Base-by-base conservation (phyloP, 2,329 filamentous ascomycete species). In the Botrytis fabae region DNA sequence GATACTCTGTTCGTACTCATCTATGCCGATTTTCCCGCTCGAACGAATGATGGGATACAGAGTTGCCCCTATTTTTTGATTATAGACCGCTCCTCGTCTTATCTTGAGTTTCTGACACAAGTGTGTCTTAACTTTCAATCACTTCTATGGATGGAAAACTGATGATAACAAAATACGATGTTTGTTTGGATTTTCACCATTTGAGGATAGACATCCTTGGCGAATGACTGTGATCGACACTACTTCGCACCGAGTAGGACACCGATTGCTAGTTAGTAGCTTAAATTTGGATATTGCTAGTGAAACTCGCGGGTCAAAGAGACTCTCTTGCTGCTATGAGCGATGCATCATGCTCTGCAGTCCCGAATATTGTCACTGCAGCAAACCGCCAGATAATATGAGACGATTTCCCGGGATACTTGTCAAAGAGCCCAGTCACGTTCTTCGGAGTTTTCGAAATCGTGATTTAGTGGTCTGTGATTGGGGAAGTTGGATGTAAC, bases 401-500 rank as follows among this genome's bases (percentile, higher is more conserved):
- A 69, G 48, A 59, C 48, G 48, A 57, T 42, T 57, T 57, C 38
- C 48, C n/a, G 38, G 38, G 65, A 57, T 69, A 32, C 38, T 32
- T 69, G 4, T 22, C 18, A 14, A 57, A 42, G 25, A 57, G 32
- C 48, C 64, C 35, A 59, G 48, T 69, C 51, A 69, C 38, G 65
- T 38, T 69, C 22, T 69, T 69, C n/a, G 18, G 48, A n/a, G 35
- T 32, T 69, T 42, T 57, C 48, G 32, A 69, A 42, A 48, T 59
- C 35, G 38, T 57, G 35, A 44, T 69, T 42, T 57, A 48, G 16
- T 68, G 64, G 48, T 57, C 64, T 68, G 64, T 57, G 64, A 57
- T 68, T 68, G 64, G 64, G 48, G 48, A 68, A 28, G 64, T 69
- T 59, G 35, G 32, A 69, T 57, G 65, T 35, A 69, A 59, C 18